Base-by-base conservation (phyloP, 306 rosid species). In the Trifolium dubium region DNA sequence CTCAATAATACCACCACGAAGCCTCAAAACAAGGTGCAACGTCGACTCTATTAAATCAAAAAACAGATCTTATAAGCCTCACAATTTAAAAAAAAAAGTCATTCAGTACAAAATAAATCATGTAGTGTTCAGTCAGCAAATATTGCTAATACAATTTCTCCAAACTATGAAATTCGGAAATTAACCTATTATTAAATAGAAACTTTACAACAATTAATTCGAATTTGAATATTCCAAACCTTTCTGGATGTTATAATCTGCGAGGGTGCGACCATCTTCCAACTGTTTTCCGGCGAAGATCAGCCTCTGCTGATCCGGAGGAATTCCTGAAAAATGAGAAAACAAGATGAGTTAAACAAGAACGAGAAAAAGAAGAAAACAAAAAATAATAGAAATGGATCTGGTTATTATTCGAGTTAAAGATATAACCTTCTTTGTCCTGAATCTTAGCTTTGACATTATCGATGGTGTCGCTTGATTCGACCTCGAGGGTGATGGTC, bases 401-500 rank as follows among this genome's bases (percentile, higher is more conserved):
- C 4, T 23, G 2, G n/a, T n/a, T n/a, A 5, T 2, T 4, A 2
- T 28, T 46, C 39, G 9, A 30, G 28, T 28, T 4, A 15, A 7
- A 71, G 0, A 10, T 5, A 10, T 5, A 34, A 87, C 98, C 98
- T 86, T 93, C 98, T 83, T 93, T 93, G 90, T 93, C 98, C 77
- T 93, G 98, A 76, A 93, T 93, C 88, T 93, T 93, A 6, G 97
- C 76, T 76, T 93, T 93, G 34, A 93, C 98, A 79, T 93, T 93
- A 30, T 93, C 98, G 35, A 93, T 93, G 54, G 98, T 93, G 58
- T 93, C 98, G 67, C 97, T 90, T 56, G 97, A 90, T 80, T 93
- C 98, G 56, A 93, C 98, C 92, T 93, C 98, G n/a, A 93, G 96
- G 76, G 98, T 93, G 79, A 93, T 93, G 69, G 98, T 93, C 92